phyloP scores from a whole-genome alignment of 768 basidiomycete genomes.

The Auricularia sp. region DNA sequence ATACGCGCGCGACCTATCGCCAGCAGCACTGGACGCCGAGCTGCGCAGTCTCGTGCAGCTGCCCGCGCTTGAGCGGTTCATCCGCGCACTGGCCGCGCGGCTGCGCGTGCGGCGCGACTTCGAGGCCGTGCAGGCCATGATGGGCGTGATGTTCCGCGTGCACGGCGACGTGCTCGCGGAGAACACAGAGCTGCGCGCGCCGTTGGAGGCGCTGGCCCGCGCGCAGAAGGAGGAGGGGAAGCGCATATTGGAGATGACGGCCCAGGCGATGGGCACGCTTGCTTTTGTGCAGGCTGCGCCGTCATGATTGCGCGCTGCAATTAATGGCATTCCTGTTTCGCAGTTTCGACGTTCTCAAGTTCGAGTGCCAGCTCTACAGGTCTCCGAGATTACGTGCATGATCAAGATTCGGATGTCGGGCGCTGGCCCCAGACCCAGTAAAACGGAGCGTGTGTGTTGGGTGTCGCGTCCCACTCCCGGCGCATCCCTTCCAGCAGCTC shows the following conservation, averaged over 20 bases:
- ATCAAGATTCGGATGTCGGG: neutral
- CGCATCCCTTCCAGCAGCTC: neutral
- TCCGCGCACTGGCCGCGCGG: slow-evolving; percentile 62
- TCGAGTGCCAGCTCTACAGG: too few species aligned
- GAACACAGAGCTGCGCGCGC: slow-evolving; percentile 51
- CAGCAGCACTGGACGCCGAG: slow-evolving; percentile 86
- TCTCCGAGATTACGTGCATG: too few species aligned
- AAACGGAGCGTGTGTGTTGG: neutral
- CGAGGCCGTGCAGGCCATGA: slow-evolving; percentile 85
- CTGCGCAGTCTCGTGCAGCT: slow-evolving; percentile 66
- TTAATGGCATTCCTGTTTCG: too few species aligned
- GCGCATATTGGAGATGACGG: slow-evolving; percentile 63
- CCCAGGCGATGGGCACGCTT: slow-evolving; percentile 64
- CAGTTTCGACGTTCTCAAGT: too few species aligned
- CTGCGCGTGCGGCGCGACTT: slow-evolving; percentile 79
- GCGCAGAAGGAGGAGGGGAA: slow-evolving; percentile 71
- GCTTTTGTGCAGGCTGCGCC: slow-evolving; percentile 64
- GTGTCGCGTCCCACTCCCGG: neutral
- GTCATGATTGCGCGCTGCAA: slow-evolving; percentile 17
- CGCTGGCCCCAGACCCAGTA: neutral
- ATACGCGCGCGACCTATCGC: slow-evolving; percentile 76
- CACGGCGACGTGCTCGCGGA: slow-evolving; percentile 74
- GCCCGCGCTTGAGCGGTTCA: slow-evolving; percentile 54
- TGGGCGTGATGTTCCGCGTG: slow-evolving; percentile 72
- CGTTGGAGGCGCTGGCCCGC: slow-evolving; percentile 46